Conservation (phyloP, 352 stramenopile species). For the Globisporangium paddicum region DNA sequence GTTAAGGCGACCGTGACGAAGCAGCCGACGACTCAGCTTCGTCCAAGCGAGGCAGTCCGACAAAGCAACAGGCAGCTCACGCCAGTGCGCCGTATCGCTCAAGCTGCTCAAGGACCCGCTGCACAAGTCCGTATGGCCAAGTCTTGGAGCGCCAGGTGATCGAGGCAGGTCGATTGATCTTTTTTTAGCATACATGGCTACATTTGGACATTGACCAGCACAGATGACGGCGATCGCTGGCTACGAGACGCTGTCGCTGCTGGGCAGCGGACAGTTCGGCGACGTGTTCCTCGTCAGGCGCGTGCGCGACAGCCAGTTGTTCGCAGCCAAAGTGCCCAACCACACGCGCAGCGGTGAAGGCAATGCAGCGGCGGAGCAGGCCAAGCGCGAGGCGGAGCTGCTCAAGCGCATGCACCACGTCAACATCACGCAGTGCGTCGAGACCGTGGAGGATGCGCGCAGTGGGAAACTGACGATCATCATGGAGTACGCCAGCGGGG, state of each 20-base stretch:
- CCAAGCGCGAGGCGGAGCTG: slow-evolving; percentile 43
- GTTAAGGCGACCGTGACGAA: no score
- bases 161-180: no score
- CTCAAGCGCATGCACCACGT: slow-evolving; percentile 41
- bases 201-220: no score
- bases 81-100: no score
- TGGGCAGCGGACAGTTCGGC: slow-evolving; percentile 60
- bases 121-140: no score
- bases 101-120: no score
- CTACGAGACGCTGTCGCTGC: slow-evolving; percentile 39
- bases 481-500: slow-evolving; percentile 72
- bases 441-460: slow-evolving; percentile 22
- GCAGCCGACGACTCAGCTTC: no score
- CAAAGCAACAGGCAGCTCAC: no score
- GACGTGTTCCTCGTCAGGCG: slow-evolving; percentile 46
- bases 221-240: slow-evolving; percentile 15
- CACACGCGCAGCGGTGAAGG: slow-evolving; percentile 8
- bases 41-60: no score
- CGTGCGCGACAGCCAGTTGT: slow-evolving; percentile 25
- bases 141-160: no score
- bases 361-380: slow-evolving; percentile 3
- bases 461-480: slow-evolving; percentile 37
- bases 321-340: slow-evolving; percentile 48
- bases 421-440: slow-evolving; percentile 65
- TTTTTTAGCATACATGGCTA: slow-evolving; percentile 11